phyloP scores from a whole-genome alignment of 1,284 basidiomycete species.

The Pseudozyma hubeiensis region DNA sequence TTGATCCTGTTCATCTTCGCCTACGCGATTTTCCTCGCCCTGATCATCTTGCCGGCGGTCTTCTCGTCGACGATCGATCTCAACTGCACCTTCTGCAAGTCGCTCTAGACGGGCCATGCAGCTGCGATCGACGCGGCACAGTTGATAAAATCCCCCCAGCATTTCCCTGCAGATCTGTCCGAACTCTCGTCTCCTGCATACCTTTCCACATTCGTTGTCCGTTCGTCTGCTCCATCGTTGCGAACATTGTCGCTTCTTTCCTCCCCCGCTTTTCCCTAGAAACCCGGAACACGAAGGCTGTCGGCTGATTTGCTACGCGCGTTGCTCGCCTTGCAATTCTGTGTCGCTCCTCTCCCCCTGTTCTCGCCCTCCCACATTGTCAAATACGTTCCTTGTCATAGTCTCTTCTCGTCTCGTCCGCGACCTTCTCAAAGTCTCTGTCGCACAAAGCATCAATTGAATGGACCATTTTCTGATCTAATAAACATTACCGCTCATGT shows the following conservation, averaged over 20 bases:
- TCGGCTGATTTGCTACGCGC: constrained; percentile 9
- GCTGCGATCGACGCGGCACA: constrained; percentile 8
- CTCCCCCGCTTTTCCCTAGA: constrained; percentile 19
- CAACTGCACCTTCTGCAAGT: constrained; percentile 57
- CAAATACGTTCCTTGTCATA: constrained; percentile 30
- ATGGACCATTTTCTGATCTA: constrained; percentile 31
- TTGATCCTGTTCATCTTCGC: constrained; percentile 82
- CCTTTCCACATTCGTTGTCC: constrained; percentile 6
- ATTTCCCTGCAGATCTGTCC: constrained; percentile 2
- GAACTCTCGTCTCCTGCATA: constrained; percentile 12
- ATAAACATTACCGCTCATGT: background rate
- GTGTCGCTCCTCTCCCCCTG: background rate
- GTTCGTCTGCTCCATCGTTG: constrained; percentile 11
- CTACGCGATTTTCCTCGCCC: constrained; percentile 80
- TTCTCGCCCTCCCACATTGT: constrained; percentile 4
- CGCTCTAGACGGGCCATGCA: constrained; percentile 28
- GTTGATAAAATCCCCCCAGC: constrained; percentile 13
- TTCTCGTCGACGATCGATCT: constrained; percentile 54
- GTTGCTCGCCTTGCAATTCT: constrained; percentile 3
- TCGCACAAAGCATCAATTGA: constrained; percentile 51
- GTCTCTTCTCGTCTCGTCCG: background rate
- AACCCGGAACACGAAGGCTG: constrained; percentile 36
- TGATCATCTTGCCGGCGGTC: constrained; percentile 70
- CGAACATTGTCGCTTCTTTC: constrained; percentile 15
- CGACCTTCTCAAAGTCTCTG: constrained; percentile 1